These are phyloP conservation scores for Centaurea solstitialis DNA, from an alignment of 129 eudicot genomes.

Conservation along the genomic window DNA sequence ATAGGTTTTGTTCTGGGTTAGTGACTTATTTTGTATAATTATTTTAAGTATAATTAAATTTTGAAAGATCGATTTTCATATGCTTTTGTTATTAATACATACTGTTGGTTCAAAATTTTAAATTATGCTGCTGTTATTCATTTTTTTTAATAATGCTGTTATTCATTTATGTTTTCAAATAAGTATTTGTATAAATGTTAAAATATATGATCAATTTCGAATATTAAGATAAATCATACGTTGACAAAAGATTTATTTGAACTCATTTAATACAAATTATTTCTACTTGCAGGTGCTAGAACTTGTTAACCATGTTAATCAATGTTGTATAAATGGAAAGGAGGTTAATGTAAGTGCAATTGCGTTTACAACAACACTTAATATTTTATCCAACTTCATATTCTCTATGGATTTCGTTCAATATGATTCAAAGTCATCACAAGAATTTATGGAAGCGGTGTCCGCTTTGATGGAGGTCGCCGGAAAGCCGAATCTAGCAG, in stretches of 20 bases:
- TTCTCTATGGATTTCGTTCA: constrained; percentile 38
- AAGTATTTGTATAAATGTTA: no score
- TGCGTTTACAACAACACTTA: constrained; percentile 32
- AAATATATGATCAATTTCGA: neutral
- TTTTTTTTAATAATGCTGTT: no score
- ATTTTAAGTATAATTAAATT: no score
- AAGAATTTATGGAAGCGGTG: constrained; percentile 39
- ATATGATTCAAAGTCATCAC: constrained; percentile 18
- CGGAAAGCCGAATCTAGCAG: constrained; percentile 33
- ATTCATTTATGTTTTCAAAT: no score
- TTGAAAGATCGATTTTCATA: no score
- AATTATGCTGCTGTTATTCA: no score
- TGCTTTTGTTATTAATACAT: no score
- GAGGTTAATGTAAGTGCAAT: constrained; percentile 28
- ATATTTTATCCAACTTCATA: constrained; percentile 35
- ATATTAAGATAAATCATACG: neutral
- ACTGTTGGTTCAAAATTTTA: no score
- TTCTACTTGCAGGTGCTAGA: neutral
- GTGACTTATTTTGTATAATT: no score
- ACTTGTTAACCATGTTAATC: constrained; percentile 1
- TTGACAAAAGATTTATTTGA: neutral
- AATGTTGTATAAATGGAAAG: constrained; percentile 13
- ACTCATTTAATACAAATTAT: neutral
- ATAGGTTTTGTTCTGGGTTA: no score
- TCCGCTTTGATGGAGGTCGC: constrained; percentile 7